phyloP scores from a whole-genome alignment of 1,284 basidiomycete genomes.

The Ustilago tritici region DNA sequence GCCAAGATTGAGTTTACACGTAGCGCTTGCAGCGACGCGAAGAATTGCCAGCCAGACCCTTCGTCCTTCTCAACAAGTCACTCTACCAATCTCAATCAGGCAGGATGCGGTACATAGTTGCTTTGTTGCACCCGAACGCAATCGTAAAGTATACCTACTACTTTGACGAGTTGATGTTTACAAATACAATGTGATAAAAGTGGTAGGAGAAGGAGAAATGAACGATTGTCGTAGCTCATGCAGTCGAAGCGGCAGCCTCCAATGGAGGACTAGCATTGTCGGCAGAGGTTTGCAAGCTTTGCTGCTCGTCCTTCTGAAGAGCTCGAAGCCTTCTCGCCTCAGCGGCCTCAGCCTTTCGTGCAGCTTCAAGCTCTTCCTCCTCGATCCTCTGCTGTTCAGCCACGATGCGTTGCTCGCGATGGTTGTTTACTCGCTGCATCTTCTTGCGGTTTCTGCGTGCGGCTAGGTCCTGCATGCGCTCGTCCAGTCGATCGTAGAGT shows the following conservation, averaged over 20 bases:
- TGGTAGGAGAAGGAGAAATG: background rate
- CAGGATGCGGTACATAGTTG: background rate
- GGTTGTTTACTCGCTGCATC: conserved; percentile 16
- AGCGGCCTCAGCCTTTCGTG: conserved; percentile 31
- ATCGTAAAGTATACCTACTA: background rate
- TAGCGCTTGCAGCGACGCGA: conserved; percentile 4
- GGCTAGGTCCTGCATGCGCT: conserved; percentile 22
- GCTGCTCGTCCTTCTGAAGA: conserved; percentile 33
- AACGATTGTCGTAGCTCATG: conserved; percentile 7
- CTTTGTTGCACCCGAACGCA: no score
- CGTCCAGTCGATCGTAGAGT: conserved; percentile 43
- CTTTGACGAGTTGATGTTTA: background rate
- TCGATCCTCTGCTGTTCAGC: conserved; percentile 34
- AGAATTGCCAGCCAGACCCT: background rate
- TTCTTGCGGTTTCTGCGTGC: conserved; percentile 10
- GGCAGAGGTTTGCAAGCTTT: conserved; percentile 17
- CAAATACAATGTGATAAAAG: background rate
- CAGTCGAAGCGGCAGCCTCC: conserved; percentile 24
- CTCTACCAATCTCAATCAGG: background rate
- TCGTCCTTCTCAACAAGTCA: background rate
- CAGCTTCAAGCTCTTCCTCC: conserved; percentile 30
- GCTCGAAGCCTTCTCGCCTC: conserved; percentile 32
- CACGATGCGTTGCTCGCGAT: conserved; percentile 19
- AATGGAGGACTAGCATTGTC: conserved; percentile 21
- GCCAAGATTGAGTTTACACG: conserved; percentile 13